Conservation (phyloP, 441 rosid genomes). For the Cnidoscolus chayamansa region DNA sequence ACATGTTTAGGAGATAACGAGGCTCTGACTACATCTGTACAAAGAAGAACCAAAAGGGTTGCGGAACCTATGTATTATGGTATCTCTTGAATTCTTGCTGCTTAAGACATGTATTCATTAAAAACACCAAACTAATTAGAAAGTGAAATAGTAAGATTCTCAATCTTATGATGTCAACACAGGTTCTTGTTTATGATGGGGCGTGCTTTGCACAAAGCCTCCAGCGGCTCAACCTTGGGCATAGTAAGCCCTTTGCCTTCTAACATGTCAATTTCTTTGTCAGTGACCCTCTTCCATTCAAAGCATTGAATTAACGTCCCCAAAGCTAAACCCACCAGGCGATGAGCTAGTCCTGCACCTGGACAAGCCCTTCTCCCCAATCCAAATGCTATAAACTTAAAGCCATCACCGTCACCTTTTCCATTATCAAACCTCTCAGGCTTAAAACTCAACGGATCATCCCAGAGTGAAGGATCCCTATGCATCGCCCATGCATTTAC, state of each 20-base stretch:
- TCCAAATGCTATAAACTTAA: constrained; percentile 12
- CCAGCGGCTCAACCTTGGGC: constrained; percentile 12
- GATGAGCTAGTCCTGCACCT: constrained; percentile 13
- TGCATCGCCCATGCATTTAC: constrained; percentile 24
- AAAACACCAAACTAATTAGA: no score
- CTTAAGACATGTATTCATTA: no score
- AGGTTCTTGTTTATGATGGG: constrained; percentile 1
- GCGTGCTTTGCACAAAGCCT: constrained; percentile 42
- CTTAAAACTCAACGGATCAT: constrained; percentile 12
- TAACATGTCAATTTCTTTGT: constrained; percentile 6
- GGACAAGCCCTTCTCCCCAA: constrained; percentile 22
- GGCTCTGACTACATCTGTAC: no score
- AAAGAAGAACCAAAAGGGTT: no score
- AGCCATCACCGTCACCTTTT: neutral
- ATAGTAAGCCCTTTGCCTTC: constrained; percentile 8
- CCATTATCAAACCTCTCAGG: constrained; percentile 15
- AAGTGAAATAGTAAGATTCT: no score
- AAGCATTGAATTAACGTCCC: constrained; percentile 22
- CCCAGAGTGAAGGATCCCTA: constrained; percentile 17
- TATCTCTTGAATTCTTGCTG: no score
- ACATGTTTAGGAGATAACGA: no score
- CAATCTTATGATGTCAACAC: no score
- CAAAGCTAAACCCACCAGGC: constrained; percentile 13
- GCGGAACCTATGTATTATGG: no score
- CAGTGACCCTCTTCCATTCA: constrained; percentile 5